Conservation (phyloP, 306 rosid species). For the Senna tora region DNA sequence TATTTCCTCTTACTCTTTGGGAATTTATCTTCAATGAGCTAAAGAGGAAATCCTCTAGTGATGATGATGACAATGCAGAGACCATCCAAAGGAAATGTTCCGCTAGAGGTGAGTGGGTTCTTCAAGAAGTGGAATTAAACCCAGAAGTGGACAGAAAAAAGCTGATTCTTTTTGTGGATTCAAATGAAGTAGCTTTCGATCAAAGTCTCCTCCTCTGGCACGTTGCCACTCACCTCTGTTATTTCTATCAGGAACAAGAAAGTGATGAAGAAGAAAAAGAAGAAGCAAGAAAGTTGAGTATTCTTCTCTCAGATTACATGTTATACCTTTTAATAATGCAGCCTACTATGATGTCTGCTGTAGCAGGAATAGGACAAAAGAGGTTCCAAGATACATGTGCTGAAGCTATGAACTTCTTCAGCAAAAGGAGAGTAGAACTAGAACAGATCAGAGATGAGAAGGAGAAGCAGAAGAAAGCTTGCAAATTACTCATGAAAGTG, state of each 20-base stretch:
- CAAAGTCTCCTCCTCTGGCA: conserved; percentile 28
- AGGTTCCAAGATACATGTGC: conserved; percentile 31
- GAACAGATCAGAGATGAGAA: background rate
- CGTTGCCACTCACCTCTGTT: conserved; percentile 32
- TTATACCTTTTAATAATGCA: background rate
- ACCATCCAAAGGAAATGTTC: background rate
- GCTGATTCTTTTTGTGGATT: background rate
- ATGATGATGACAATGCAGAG: background rate
- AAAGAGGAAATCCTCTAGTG: background rate
- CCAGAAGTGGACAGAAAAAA: background rate
- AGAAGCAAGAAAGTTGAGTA: background rate
- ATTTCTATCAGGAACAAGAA: no score
- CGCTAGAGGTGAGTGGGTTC: background rate
- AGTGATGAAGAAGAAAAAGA: no score
- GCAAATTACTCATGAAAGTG: background rate
- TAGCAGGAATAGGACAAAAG: conserved; percentile 10
- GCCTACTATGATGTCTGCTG: background rate
- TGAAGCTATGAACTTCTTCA: conserved; percentile 19
- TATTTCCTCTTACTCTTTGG: background rate
- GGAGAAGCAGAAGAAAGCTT: background rate
- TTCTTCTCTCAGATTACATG: conserved; percentile 30
- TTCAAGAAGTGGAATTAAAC: background rate
- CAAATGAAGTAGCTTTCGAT: background rate
- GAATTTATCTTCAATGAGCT: background rate
- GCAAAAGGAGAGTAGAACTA: background rate